Evolutionary conservation across 345 rosid species (phyloP).

Genomic region (Nephelium lappaceum): DNA sequence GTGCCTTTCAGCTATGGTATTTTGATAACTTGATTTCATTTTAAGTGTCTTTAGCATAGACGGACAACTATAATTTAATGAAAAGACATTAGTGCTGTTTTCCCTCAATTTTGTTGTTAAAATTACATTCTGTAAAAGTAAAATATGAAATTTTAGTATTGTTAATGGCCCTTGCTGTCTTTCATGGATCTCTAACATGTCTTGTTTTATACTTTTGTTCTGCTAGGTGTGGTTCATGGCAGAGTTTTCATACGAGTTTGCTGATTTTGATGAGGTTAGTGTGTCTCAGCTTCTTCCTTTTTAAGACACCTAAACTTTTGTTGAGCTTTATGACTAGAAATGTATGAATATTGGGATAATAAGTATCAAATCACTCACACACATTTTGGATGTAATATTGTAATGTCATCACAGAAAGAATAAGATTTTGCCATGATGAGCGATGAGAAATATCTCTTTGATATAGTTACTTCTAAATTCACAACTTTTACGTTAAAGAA

Average conservation of each 20-base stretch:
- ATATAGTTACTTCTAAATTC: background rate
- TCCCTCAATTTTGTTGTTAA: no score
- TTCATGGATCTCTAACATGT: background rate
- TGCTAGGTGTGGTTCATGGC: slow-evolving; percentile 93
- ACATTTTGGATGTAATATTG: background rate
- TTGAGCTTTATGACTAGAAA: background rate
- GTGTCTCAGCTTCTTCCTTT: background rate
- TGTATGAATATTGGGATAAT: background rate
- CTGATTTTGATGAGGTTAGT: slow-evolving; percentile 78
- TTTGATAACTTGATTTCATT: slow-evolving; percentile 2
- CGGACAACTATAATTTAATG: background rate
- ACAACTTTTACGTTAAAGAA: background rate
- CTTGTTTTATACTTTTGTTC: slow-evolving; percentile 9
- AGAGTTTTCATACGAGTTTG: slow-evolving; percentile 70
- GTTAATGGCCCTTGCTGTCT: background rate
- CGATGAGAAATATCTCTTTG: background rate
- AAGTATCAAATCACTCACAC: background rate
- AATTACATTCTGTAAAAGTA: background rate
- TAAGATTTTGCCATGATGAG: background rate
- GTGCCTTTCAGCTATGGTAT: slow-evolving; percentile 95
- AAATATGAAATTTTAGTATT: background rate
- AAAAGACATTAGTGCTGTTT: no score
- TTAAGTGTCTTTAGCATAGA: background rate
- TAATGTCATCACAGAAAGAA: background rate
- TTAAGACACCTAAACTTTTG: background rate